Evolutionary conservation across 1,284 basidiomycete species (phyloP), one percentile per base, ranked within the genome.

Genomic region (Volvariella surrecta): DNA sequence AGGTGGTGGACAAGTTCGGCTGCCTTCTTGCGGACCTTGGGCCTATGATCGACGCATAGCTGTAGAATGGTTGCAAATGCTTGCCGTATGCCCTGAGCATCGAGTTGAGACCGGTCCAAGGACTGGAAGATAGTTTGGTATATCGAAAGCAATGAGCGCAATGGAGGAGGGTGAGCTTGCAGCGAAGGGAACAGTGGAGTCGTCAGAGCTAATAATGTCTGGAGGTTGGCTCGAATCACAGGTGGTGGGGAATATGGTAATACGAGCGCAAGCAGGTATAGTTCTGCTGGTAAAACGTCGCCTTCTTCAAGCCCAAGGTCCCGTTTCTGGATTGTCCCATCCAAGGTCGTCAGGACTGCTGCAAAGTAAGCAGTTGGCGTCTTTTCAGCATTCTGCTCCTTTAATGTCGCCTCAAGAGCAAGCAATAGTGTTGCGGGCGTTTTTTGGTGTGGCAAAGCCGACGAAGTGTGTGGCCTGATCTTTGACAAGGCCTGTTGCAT

Each of bases 11-110:
- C 74, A 17, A 89, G 76, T 53, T 97, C 92, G 45, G 87, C 85
- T 7, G 95, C 93, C 50, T 84, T 79, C 63, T 82, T 93, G 45
- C 96, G 80, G 39, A 99, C 91, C 68, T 99, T 98, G 30, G 96
- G 95, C 37, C 95, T 71, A 1, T 82, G 75, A 66, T 99, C 95
- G 40, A 92, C 70, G 52, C 81, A 85, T 40, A 98, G 68, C 47
- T 88, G 81, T 39, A 99, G 68, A 39, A 95, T 69, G 17, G 82
- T 80, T 24, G 82, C 80, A 63, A 89, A 92, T 1, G 77, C 70
- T 57, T 89, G 82, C 38, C 87, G 78, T 52, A 87, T 74, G 61
- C 67, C 82, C 54, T 70, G 79, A 49, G 66, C 67, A 54, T 77
- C 84, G 53, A 93, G 64, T 31, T 88, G 82, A 2, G 80, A 69